Base-by-base conservation (phyloP, 768 basidiomycete species). In the Macrolepiota albuminosa region DNA sequence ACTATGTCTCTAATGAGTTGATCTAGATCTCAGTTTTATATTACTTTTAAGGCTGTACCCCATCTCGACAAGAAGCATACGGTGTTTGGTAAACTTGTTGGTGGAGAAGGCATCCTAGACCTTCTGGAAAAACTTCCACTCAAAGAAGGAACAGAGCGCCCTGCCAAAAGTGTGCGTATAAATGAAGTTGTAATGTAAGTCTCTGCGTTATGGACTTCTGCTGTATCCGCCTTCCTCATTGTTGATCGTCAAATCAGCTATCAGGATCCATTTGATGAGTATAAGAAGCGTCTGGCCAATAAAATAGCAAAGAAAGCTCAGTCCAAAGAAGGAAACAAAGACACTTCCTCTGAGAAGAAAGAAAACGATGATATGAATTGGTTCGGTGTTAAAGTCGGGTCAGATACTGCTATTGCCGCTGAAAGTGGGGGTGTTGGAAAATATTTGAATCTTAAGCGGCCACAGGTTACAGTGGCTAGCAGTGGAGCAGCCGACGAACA, bases 51-150 rank as follows among this genome's bases (percentile, higher is more conserved):
- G 55, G 74, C 87, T 1, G 83, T 93, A 7, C 81, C 91, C 0
- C 85, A 98, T 71, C 83, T 99, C 24, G 91, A 98, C 72, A 89
- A 86, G 61, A 95, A 95, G 68, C 94, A 95, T 68, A 95, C 95
- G 0, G 97, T 98, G 2, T 99, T 98, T 68, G 97, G 97, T 3
- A 95, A 96, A 66, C 80, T 98, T 14, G 95, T 99, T 2, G 97
- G 97, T 9, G 97, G 96, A 21, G 92, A 96, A 70, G 92, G 95
- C 33, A 86, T 96, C 7, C 77, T 98, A 1, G 84, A 91, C 67
- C 83, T 88, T 6, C 75, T 99, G 31, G 97, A 98, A 70, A 84
- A 84, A 36, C 73, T 94, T 0, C 87, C 92, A 1, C 75, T 86
- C 46, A 91, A 95, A 72, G 84, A 88, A 16, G 93, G 91, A 16